phyloP scores from a whole-genome alignment of 2,329 filamentous ascomycete species.

The Xylariaceae sp. region DNA sequence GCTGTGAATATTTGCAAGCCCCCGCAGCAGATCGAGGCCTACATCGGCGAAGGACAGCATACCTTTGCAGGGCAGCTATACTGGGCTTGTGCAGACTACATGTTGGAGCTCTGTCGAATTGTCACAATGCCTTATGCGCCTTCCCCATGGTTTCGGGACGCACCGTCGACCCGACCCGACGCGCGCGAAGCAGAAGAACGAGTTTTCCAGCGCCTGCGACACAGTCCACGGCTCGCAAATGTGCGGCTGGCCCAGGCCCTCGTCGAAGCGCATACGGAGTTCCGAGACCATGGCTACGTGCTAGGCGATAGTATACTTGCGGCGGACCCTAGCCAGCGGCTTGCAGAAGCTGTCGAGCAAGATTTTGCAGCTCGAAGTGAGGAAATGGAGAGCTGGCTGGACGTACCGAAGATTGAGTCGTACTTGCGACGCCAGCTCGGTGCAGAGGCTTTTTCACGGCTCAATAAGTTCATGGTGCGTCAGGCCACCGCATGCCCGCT shows the following conservation, averaged over 20 bases:
- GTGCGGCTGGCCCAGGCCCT: slow-evolving; percentile 19
- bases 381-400: slow-evolving; percentile 18
- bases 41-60: slow-evolving; percentile 21
- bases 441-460: slow-evolving; percentile 10
- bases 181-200: slow-evolving; percentile 13
- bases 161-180: not conserved
- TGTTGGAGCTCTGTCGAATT: slow-evolving; percentile 15
- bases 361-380: slow-evolving; percentile 14
- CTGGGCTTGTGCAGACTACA: slow-evolving; percentile 25
- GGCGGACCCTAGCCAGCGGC: slow-evolving; percentile 3
- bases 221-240: slow-evolving; percentile 17
- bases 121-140: slow-evolving; percentile 8
- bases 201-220: slow-evolving; percentile 12
- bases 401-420: slow-evolving; percentile 17
- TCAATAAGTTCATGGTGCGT: slow-evolving; percentile 10
- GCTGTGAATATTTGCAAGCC: slow-evolving; percentile 17
- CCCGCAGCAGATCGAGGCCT: slow-evolving; percentile 21
- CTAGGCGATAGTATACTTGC: slow-evolving; percentile 12
- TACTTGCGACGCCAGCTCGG: slow-evolving; percentile 20
- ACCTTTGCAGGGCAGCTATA: slow-evolving; percentile 27
- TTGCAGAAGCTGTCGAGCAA: slow-evolving; percentile 12
- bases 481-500: not conserved
- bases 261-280: slow-evolving; percentile 22
- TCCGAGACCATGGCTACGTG: slow-evolving; percentile 17
- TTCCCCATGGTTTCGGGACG: slow-evolving; percentile 9